Evolutionary conservation across 768 basidiomycete species (phyloP).

Genomic region (Termitomyces sp.): DNA sequence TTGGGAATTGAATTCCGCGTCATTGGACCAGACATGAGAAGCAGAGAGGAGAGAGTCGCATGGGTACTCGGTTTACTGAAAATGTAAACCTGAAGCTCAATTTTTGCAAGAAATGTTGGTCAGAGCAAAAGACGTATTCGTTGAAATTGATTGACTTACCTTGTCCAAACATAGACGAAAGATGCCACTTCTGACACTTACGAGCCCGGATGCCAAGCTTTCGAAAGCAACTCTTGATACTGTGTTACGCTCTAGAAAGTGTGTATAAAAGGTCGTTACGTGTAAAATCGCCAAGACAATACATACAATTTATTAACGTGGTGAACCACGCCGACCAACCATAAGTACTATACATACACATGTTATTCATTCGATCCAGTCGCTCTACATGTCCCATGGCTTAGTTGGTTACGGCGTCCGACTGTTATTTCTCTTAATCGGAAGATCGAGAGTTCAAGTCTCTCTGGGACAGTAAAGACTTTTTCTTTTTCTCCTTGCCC

Average conservation of each 20-base stretch:
- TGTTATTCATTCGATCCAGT: too few relatives aligned
- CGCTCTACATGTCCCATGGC: too few relatives aligned
- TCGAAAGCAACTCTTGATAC: not conserved
- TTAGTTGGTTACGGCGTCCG: too few relatives aligned
- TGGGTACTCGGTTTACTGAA: constrained; percentile 13
- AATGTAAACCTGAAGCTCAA: not conserved
- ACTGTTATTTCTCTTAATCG: too few relatives aligned
- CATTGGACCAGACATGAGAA: constrained; percentile 39
- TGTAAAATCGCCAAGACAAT: not conserved
- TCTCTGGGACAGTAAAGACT: too few relatives aligned
- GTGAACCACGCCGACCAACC: too few relatives aligned
- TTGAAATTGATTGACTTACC: not conserved
- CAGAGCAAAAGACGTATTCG: not conserved
- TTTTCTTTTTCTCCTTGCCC: too few relatives aligned
- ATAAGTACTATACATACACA: too few relatives aligned
- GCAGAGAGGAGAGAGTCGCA: constrained; percentile 31
- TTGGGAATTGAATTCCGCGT: constrained; percentile 38
- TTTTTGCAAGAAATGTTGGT: not conserved
- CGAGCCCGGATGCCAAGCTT: not conserved
- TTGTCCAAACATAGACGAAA: not conserved
- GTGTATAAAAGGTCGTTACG: too few relatives aligned
- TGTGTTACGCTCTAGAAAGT: not conserved
- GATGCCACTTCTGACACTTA: not conserved
- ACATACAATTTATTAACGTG: not conserved
- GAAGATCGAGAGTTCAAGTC: too few relatives aligned